Conservation (phyloP, 257 asterid species). For the Nemophila menziesii region DNA sequence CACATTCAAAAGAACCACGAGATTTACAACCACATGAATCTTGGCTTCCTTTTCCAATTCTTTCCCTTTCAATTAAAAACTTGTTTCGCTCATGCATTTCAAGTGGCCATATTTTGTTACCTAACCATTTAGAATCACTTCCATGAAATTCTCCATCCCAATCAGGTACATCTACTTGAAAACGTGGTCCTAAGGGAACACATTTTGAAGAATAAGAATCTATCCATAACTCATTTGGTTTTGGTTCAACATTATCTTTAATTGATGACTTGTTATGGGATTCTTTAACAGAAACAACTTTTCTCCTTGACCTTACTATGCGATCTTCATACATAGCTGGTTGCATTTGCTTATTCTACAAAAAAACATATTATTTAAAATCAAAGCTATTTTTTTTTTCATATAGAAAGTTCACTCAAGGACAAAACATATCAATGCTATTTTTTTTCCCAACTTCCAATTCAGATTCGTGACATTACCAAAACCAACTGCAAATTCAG, state of each 20-base stretch:
- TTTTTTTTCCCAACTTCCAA: too few relatives aligned
- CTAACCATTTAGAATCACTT: constrained; percentile 42
- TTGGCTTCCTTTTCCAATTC: constrained; percentile 32
- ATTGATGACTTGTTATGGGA: constrained; percentile 25
- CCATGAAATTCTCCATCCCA: constrained; percentile 19
- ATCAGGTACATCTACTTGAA: constrained; percentile 43
- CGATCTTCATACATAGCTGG: constrained; percentile 65
- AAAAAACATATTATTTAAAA: too few relatives aligned
- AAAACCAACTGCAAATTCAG: too few relatives aligned
- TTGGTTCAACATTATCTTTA: too few relatives aligned
- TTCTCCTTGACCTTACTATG: constrained; percentile 42
- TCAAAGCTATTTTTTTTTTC: too few relatives aligned
- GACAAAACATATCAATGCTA: too few relatives aligned
- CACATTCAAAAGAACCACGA: constrained; percentile 29
- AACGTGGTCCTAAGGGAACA: constrained; percentile 28
- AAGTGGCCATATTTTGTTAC: constrained; percentile 28
- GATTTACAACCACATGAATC: constrained; percentile 30
- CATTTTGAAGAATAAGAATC: constrained; percentile 17
- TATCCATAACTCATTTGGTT: constrained; percentile 16
- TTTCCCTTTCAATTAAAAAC: constrained; percentile 29
- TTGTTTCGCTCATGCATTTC: constrained; percentile 15
- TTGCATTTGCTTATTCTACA: constrained; percentile 82
- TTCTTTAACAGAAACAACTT: constrained; percentile 51
- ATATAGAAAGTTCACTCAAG: too few relatives aligned
- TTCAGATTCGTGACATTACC: too few relatives aligned